Conservation (phyloP, 2,329 filamentous ascomycete genomes). For the Mariannaea sp. region DNA sequence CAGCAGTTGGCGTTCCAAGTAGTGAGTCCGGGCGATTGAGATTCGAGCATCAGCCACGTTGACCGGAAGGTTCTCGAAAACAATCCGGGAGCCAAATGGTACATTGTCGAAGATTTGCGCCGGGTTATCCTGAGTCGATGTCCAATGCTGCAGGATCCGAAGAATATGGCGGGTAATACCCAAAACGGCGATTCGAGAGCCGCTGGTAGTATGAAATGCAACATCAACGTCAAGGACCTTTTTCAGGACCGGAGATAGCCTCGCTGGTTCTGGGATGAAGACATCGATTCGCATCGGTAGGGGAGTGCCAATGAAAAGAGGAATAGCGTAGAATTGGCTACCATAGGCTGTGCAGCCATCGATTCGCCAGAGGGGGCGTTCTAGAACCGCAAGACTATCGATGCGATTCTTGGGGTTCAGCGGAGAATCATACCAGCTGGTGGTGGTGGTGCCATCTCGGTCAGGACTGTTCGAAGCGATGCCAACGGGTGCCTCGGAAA, state of each 20-base stretch:
- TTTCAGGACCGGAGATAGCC: constrained; percentile 48
- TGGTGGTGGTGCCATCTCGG: neutral
- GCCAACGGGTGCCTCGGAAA: constrained; percentile 33
- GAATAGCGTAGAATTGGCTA: constrained; percentile 61
- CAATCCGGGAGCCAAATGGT: constrained; percentile 63
- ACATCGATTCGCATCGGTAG: constrained; percentile 62
- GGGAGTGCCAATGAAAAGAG: constrained; percentile 53
- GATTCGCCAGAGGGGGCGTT: constrained; percentile 58
- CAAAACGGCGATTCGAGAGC: constrained; percentile 51
- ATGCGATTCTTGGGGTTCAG: constrained; percentile 66
- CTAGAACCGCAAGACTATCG: constrained; percentile 55
- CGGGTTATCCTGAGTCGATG: constrained; percentile 39
- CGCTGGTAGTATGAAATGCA: constrained; percentile 62
- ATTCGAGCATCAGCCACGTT: constrained; percentile 54
- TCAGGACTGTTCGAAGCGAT: neutral
- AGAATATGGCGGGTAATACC: constrained; percentile 60
- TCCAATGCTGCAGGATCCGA: constrained; percentile 59
- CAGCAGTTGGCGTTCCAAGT: constrained; percentile 58
- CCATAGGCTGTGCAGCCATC: constrained; percentile 63
- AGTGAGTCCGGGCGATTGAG: constrained; percentile 54
- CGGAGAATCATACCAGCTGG: constrained; percentile 53
- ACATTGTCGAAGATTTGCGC: constrained; percentile 48
- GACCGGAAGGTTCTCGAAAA: constrained; percentile 56
- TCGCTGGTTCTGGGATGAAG: constrained; percentile 58
- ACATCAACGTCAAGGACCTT: constrained; percentile 52